Percentiles rank a stretch among this genome's conserved stretches.
These are phyloP conservation scores for Cruciata laevipes DNA, from an alignment of 257 asterid species.

Conservation along the genomic window DNA sequence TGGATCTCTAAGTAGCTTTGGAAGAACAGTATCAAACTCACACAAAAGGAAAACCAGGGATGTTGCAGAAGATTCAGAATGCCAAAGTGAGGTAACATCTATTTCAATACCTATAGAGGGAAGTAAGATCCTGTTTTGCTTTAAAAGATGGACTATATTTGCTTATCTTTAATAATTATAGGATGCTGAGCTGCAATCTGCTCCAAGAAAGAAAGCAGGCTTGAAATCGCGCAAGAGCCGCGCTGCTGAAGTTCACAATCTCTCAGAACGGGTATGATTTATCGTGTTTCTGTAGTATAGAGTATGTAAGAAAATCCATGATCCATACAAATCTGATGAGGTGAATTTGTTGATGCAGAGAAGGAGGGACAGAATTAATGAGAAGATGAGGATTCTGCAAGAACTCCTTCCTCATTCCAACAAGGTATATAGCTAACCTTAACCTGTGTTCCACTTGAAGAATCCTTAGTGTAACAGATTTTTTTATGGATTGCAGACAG, in stretches of 20 bases:
- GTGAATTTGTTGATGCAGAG: conserved; percentile 32
- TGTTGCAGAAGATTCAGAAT: conserved; percentile 49
- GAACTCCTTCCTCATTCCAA: conserved; percentile 83
- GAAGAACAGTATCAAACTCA: conserved; percentile 38
- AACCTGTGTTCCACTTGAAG: neutral
- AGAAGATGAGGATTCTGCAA: conserved; percentile 82
- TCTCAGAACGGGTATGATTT: conserved; percentile 68
- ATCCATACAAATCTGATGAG: neutral
- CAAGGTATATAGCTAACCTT: conserved; percentile 36
- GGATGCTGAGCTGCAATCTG: conserved; percentile 66
- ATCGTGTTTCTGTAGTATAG: neutral
- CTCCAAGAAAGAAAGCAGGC: conserved; percentile 43
- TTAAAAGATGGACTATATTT: too few species aligned
- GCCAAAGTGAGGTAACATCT: conserved; percentile 59
- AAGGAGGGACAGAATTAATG: conserved; percentile 77
- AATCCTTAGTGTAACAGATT: too few species aligned
- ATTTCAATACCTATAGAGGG: too few species aligned
- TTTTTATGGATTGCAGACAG: conserved; percentile 65
- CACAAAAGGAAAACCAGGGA: conserved; percentile 59
- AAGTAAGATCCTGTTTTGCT: neutral
- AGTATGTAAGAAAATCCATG: neutral
- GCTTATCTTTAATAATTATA: conserved; percentile 11
- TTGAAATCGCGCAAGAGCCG: conserved; percentile 60
- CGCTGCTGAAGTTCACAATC: conserved; percentile 83
- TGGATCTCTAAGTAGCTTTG: conserved; percentile 56